Conservation (phyloP, 768 basidiomycete species). For the Hydnomerulius pinastri region DNA sequence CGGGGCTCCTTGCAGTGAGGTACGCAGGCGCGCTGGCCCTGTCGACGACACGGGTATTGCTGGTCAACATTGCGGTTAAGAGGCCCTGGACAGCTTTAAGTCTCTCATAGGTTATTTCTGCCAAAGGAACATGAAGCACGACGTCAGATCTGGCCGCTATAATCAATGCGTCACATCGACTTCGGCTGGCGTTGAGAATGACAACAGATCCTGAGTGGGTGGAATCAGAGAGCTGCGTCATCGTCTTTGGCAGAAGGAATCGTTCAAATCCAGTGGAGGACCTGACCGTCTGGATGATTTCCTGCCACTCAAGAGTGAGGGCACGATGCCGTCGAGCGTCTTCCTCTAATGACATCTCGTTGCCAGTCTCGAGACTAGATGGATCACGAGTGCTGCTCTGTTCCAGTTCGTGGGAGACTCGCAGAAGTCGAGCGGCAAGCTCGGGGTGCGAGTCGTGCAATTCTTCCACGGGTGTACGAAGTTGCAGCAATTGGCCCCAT, state of each 20-base stretch:
- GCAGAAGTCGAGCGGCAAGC: conserved; percentile 9
- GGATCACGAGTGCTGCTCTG: conserved; percentile 2
- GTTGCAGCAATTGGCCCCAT: conserved; percentile 15
- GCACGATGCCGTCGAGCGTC: conserved; percentile 14
- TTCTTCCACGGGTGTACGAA: conserved; percentile 16
- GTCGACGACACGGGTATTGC: background rate
- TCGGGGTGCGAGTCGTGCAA: conserved; percentile 6
- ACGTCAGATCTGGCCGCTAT: conserved; percentile 1
- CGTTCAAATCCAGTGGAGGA: conserved; percentile 19
- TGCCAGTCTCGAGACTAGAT: background rate
- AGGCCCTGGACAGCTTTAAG: background rate
- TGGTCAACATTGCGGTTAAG: background rate
- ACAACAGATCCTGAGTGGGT: conserved; percentile 24
- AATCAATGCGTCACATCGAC: conserved; percentile 18
- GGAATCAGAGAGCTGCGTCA: conserved; percentile 13
- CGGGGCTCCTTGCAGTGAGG: background rate
- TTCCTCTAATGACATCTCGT: conserved; percentile 9
- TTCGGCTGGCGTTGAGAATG: conserved; percentile 19
- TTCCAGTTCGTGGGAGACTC: conserved; percentile 1
- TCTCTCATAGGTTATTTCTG: background rate
- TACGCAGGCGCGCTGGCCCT: background rate
- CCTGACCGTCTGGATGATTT: conserved; percentile 16
- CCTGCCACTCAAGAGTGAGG: conserved; percentile 16
- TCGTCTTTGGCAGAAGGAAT: conserved; percentile 20
- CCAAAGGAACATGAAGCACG: conserved; percentile 14